Evolutionary conservation across 1,284 basidiomycete species (phyloP), one percentile per base, ranked within the genome.

Genomic region (Mrakiaceae sp.): DNA sequence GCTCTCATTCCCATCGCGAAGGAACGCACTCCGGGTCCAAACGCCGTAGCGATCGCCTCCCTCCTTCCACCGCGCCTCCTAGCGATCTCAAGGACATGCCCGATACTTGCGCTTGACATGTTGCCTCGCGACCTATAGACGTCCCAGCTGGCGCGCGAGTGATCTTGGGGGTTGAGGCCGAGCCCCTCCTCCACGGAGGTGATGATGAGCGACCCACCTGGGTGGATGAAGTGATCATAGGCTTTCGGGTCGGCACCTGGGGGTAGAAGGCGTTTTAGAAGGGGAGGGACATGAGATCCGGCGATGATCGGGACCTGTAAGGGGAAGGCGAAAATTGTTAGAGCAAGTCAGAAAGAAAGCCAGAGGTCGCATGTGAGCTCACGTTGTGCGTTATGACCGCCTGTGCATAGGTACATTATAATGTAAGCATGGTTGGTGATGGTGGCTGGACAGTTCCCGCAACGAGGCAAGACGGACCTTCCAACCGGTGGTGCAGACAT

Each of bases 91-190:
- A 70, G 59, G 0, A 69, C 69, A 16, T 65, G 67, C 6, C 69
- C 69, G 11, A 70, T 70, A 57, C 54, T 52, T 4, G 68, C 69
- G 42, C 64, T 67, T 53, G 58, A 60, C 53, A 67, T 64, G 59
- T 70, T 70, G 5, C 69, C 69, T 10, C 67, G 64, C n/a, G 66
- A 62, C 53, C 59, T 62, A 60, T 70, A 70, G 9, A 70, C 60
- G 16, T 69, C 49, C 69, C 69, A 70, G 8, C 63, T 66, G 8
- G 69, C 63, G 6, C 58, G 63, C 5, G 68, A 67, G 48, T 69
- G 68, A 49, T 70, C 69, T n/a, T 64, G 40, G 5, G 49, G 12
- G 55, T 11, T 12, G 49, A 70, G 46, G 5, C 50, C 58, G 44
- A 70, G 64, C 10, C 53, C 50, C 4, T 64, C 42, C 51, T 68